Evolutionary conservation across 2,329 filamentous ascomycete genomes (phyloP), one percentile per base, ranked within the genome.

Genomic region (Aspergillus ochraceoroseus): DNA sequence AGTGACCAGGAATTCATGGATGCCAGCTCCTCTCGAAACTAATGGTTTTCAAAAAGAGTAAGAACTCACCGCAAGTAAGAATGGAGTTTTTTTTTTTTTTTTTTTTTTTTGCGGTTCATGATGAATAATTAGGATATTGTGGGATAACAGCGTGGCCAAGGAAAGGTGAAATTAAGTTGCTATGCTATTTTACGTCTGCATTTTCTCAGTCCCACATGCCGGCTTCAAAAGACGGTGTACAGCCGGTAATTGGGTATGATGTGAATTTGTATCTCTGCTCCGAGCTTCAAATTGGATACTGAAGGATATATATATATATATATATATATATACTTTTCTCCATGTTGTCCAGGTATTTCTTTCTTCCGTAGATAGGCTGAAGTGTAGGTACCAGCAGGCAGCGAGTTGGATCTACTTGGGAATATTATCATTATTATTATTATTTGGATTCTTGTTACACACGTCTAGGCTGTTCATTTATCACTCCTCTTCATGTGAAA

Each of bases 1-100:
- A 94, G 87, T 44, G 90, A 96, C 53, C 86, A 94, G 64, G 90
- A 96, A 62, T 83, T 77, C 52, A 63, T 79, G 36, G 74, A 75
- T 47, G 78, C 57, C 15, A 53, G 55, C 25, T 56, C 58, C 6
- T 53, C 54, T 28, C 38, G 44, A 36, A 46, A 46, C 43, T 57
- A 41, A 49, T 29, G 7, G 13, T 20, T 31, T 31, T 18, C 13
- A 31, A 32, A 28, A 33, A 3, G 11, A 26, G 11, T 20, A 17
- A 17, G 22, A 26, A 20, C 29, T n/a, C n/a, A n/a, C n/a, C n/a
- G n/a, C n/a, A n/a, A n/a, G n/a, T n/a, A n/a, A n/a, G n/a, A n/a
- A n/a, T n/a, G n/a, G n/a, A 22, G 25, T 1, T 29, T 29, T 37
- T 20, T 28, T 14, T 30, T 17, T 12, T 35, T 34, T 38, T 8